These are phyloP conservation scores for Ceratocystis ficicola DNA, from an alignment of 2,329 filamentous ascomycete genomes.

Conservation along the genomic window DNA sequence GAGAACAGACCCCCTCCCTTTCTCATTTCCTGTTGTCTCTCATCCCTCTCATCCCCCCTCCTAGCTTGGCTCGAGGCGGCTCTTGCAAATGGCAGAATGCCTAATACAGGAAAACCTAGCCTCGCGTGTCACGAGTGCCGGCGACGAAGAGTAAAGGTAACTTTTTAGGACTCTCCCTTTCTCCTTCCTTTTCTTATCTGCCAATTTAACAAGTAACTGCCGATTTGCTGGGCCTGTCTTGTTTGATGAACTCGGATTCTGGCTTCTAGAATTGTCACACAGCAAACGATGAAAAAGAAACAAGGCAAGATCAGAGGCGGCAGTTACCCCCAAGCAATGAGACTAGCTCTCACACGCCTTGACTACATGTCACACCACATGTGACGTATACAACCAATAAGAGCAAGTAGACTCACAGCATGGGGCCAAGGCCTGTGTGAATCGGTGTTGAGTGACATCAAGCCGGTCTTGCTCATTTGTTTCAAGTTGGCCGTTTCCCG, in stretches of 20 bases:
- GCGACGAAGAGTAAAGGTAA: conserved; percentile 17
- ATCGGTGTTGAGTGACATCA: background rate
- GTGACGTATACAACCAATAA: no score
- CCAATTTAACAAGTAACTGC: background rate
- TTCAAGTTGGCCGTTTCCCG: background rate
- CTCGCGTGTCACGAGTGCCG: conserved; percentile 22
- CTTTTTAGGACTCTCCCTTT: background rate
- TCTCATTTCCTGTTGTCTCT: background rate
- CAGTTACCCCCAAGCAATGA: no score
- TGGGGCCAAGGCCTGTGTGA: background rate
- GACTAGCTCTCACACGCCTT: no score
- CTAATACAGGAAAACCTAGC: conserved; percentile 21
- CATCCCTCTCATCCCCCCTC: background rate
- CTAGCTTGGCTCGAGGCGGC: background rate
- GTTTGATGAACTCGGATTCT: background rate
- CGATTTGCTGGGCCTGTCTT: background rate
- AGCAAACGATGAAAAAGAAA: no score
- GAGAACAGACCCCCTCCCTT: background rate
- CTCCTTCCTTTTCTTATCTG: background rate
- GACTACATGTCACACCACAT: background rate
- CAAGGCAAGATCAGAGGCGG: no score
- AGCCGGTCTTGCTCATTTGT: background rate
- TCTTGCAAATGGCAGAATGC: conserved; percentile 11
- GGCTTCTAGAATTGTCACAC: background rate
- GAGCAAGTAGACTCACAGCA: no score